Evolutionary conservation across 768 basidiomycete genomes (phyloP).

Genomic region (Leucosporidium creatinivorum): DNA sequence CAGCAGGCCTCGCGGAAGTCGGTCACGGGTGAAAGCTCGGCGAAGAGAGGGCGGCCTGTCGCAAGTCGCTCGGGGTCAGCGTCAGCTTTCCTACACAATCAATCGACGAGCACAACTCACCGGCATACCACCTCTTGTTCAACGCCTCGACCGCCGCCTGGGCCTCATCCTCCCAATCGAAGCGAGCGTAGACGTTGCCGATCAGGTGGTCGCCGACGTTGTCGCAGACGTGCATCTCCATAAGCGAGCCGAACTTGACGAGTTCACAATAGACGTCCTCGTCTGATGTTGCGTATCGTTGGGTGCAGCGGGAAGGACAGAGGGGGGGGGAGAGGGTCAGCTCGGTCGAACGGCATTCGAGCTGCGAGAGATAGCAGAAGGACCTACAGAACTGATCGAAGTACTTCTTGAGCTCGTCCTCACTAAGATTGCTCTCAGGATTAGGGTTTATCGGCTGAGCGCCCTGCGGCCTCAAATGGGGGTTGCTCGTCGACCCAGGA

Average conservation of each 20-base stretch:
- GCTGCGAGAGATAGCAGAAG: background rate
- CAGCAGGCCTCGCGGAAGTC: constrained; percentile 99
- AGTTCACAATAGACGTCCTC: constrained; percentile 53
- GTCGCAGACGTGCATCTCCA: constrained; percentile 97
- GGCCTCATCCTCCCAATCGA: constrained; percentile 98
- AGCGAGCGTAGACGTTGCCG: constrained; percentile 91
- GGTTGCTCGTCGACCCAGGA: constrained; percentile 28
- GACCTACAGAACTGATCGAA: constrained; percentile 46
- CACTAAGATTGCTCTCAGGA: constrained; percentile 67
- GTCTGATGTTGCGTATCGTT: constrained; percentile 22
- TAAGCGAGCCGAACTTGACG: constrained; percentile 85
- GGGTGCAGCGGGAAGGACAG: no score
- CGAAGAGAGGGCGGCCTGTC: constrained; percentile 82
- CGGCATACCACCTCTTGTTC: constrained; percentile 97
- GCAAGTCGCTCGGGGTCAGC: constrained; percentile 22
- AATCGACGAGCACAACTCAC: no score
- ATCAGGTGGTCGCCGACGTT: constrained; percentile 99
- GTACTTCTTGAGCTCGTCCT: constrained; percentile 53
- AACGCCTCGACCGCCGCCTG: constrained; percentile 83
- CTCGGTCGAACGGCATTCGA: background rate
- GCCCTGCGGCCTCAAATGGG: constrained; percentile 24
- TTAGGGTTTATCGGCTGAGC: constrained; percentile 6
- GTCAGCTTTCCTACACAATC: no score
- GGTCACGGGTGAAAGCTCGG: constrained; percentile 95
- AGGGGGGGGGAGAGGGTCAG: no score